Conservation (phyloP, 2,329 filamentous ascomycete species). For the Ascomycota sp. region DNA sequence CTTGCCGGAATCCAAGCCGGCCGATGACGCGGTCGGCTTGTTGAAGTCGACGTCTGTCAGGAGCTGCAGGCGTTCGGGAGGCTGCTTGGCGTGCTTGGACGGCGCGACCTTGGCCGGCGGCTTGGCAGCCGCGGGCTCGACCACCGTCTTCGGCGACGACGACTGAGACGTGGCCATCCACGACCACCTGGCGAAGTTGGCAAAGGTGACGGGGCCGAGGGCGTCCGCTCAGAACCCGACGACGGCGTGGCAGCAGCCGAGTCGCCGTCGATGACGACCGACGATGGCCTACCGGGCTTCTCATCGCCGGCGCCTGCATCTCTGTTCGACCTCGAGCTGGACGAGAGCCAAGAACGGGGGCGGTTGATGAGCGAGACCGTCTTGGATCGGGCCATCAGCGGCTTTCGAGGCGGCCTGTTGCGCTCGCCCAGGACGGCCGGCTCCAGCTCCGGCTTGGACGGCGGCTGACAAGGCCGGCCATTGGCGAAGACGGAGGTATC, state of each 20-base stretch:
- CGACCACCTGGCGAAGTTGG: constrained; percentile 27
- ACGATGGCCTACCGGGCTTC: constrained; percentile 8
- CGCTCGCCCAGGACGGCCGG: constrained; percentile 2
- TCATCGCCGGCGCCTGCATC: constrained; percentile 6
- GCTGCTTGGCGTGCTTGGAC: constrained; percentile 6
- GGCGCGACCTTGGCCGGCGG: constrained; percentile 6
- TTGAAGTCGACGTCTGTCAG: constrained; percentile 7
- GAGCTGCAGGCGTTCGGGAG: constrained; percentile 10
- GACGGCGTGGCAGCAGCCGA: constrained; percentile 1
- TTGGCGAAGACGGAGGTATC: constrained; percentile 23
- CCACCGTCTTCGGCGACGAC: constrained; percentile 20
- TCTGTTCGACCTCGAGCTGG: constrained; percentile 19
- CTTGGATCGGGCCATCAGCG: constrained; percentile 12
- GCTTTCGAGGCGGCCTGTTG: constrained; percentile 2
- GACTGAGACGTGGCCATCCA: constrained; percentile 30
- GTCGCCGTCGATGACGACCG: constrained; percentile 6
- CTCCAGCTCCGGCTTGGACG: constrained; percentile 1
- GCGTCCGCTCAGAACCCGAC: constrained; percentile 6
- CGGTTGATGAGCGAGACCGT: constrained; percentile 26
- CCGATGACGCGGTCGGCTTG: too few relatives aligned
- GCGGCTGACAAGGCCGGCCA: not conserved
- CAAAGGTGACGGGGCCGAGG: constrained; percentile 24
- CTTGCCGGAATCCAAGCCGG: too few relatives aligned
- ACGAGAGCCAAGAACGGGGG: constrained; percentile 30
- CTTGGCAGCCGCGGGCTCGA: constrained; percentile 8